Evolutionary conservation across 2,329 filamentous ascomycete genomes (phyloP), one percentile per base, ranked within the genome.

Genomic region (Curvularia sp.): DNA sequence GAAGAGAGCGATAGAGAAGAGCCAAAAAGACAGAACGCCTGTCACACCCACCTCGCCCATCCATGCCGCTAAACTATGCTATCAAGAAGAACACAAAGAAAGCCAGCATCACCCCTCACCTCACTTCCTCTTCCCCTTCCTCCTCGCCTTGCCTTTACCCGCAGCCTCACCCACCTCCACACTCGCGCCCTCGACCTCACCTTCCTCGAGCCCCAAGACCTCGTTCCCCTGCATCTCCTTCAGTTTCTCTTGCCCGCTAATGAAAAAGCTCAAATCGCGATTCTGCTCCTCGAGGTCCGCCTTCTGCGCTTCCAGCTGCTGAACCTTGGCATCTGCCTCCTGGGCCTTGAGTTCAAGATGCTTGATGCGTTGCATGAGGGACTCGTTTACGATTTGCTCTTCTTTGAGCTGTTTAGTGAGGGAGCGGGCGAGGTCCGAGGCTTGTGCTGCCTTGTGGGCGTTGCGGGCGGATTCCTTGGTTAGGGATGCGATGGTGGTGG

Each of bases 191-290:
- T 80, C 77, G n/a, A 88, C 83, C 53, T 85, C 91, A 0, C 90
- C 91, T 51, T 89, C 89, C 64, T 72, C 52, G 35, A 78, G 15
- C 15, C 88, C 86, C 38, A 95, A 77, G 75, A 94, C 91, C n/a
- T 89, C 90, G 57, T 86, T 87, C 65, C 84, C 84, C 28, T 84
- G 85, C 78, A 93, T 79, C 75, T 89, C 85, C 79, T 86, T 89
- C 67, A 97, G 78, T 77, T 92, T 94, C 77, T 95, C 88, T 76
- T 90, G 87, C 0, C 91, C 90, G 20, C 88, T 91, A 59, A 97
- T 94, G 71, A 94, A 96, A 84, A 96, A 93, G 50, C 84, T 88
- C 73, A 97, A 75, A 74, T 97, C 94, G 13, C 90, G 85, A 73
- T 97, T 96, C 83, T 93, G 90, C 75, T 96, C 93, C 64, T 88